Conservation (phyloP, 306 rosid genomes). For the Cajanus cajan region DNA sequence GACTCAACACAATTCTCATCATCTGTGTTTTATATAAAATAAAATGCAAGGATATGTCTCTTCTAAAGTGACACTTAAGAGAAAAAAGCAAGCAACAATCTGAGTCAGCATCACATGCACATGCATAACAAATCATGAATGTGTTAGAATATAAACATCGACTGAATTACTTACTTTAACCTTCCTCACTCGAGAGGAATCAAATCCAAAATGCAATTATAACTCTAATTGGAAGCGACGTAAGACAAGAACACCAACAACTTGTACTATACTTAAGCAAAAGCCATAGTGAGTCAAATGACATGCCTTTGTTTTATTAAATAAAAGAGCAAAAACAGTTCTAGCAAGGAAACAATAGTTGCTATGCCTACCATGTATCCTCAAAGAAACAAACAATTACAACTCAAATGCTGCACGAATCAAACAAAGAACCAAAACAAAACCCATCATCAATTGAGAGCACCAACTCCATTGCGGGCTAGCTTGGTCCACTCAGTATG, state of each 20-base stretch:
- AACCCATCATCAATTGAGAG: slow-evolving; percentile 55
- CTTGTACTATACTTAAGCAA: neutral
- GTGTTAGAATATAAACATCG: neutral
- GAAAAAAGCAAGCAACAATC: neutral
- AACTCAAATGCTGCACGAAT: slow-evolving; percentile 14
- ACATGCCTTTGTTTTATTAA: slow-evolving; percentile 53
- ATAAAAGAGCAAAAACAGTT: slow-evolving; percentile 18
- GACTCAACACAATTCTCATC: neutral
- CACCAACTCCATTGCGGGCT: slow-evolving; percentile 67
- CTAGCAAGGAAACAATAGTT: slow-evolving; percentile 39
- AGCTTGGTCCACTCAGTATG: slow-evolving; percentile 95
- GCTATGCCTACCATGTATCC: slow-evolving; percentile 38
- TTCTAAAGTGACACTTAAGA: neutral
- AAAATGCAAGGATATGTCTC: neutral
- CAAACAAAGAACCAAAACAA: slow-evolving; percentile 29
- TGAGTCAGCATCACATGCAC: neutral
- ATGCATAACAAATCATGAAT: neutral
- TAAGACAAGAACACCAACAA: neutral
- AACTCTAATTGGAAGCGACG: neutral
- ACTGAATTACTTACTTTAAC: neutral
- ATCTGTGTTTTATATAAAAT: neutral
- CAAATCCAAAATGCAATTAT: neutral
- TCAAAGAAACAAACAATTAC: slow-evolving; percentile 37
- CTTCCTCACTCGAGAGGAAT: neutral
- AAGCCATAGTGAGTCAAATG: slow-evolving; percentile 30